These are phyloP conservation scores for Candida methanosorbosa DNA, from an alignment of 805 yeast genomes.

Conservation along the genomic window DNA sequence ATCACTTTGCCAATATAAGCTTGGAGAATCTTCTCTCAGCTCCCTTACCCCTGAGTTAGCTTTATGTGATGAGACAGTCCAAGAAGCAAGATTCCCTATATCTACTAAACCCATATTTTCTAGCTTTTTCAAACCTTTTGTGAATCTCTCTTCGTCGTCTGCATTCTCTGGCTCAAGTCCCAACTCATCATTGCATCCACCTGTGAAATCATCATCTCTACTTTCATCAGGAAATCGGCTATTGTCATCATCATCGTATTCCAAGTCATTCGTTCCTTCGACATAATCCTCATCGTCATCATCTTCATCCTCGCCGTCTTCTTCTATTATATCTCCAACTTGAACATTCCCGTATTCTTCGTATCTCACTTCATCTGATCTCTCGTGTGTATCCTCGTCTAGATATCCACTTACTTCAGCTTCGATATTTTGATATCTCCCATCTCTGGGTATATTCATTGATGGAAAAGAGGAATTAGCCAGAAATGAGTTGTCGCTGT, in stretches of 20 bases:
- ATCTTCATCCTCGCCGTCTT: not conserved
- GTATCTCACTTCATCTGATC: not conserved
- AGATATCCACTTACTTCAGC: not conserved
- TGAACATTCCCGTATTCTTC: not conserved
- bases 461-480: no score
- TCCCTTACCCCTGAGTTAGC: slow-evolving; percentile 65
- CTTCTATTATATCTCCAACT: not conserved
- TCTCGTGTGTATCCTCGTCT: not conserved
- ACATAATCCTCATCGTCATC: not conserved
- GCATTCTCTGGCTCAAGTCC: no score
- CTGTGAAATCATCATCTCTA: slow-evolving; percentile 3
- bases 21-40: slow-evolving; percentile 64
- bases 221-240: no score
- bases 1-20: slow-evolving; percentile 89
- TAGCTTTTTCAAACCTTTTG: slow-evolving; percentile 40
- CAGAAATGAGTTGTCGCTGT: no score
- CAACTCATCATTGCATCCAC: slow-evolving; percentile 2
- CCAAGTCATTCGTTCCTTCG: slow-evolving; percentile 1
- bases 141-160: slow-evolving; percentile 12
- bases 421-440: no score
- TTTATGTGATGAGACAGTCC: slow-evolving; percentile 76
- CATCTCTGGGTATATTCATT: no score
- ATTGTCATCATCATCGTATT: slow-evolving; percentile 4
- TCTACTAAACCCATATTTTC: slow-evolving; percentile 59
- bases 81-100: slow-evolving; percentile 71